Percentiles rank a stretch among this genome's conserved stretches.
Conservation (phyloP, 129 eudicot species). For the Flaveria bidentis region DNA sequence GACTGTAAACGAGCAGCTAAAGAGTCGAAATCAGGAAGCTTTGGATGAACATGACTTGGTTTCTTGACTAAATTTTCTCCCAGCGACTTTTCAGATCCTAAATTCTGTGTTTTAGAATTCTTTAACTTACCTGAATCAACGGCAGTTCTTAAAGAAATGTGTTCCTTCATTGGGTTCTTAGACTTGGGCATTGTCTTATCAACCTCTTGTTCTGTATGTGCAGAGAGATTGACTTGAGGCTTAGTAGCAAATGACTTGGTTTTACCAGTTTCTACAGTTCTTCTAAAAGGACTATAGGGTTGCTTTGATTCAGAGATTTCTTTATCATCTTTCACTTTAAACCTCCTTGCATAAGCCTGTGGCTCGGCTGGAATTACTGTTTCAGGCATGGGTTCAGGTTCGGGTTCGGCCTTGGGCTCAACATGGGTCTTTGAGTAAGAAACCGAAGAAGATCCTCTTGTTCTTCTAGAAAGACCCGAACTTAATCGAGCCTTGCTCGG, state of each 20-base stretch:
- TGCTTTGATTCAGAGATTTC: conserved; percentile 29
- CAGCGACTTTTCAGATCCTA: neutral
- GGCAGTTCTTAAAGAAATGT: conserved; percentile 1
- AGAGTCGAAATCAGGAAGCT: conserved; percentile 82
- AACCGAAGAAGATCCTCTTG: conserved; percentile 40
- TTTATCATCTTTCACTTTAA: conserved; percentile 16
- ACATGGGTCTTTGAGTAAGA: conserved; percentile 24
- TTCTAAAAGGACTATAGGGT: conserved; percentile 16
- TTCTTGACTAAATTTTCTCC: conserved; percentile 34
- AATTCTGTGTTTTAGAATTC: conserved; percentile 14
- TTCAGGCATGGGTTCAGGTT: neutral
- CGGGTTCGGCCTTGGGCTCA: conserved; percentile 13
- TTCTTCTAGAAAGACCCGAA: conserved; percentile 70
- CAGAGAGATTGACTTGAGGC: neutral
- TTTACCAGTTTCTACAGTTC: conserved; percentile 24
- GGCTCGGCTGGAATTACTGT: conserved; percentile 21
- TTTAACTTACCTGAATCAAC: conserved; percentile 21
- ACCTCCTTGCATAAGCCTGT: conserved; percentile 17
- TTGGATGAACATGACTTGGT: conserved; percentile 90
- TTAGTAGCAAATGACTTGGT: conserved; percentile 13
- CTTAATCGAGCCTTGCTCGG: conserved; percentile 37
- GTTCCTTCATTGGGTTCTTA: conserved; percentile 19
- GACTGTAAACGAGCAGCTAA: conserved; percentile 63
- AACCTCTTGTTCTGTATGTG: conserved; percentile 15
- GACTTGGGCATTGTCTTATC: conserved; percentile 7